Conservation (phyloP, 2,329 filamentous ascomycete genomes). For the Colletotrichum sp. region DNA sequence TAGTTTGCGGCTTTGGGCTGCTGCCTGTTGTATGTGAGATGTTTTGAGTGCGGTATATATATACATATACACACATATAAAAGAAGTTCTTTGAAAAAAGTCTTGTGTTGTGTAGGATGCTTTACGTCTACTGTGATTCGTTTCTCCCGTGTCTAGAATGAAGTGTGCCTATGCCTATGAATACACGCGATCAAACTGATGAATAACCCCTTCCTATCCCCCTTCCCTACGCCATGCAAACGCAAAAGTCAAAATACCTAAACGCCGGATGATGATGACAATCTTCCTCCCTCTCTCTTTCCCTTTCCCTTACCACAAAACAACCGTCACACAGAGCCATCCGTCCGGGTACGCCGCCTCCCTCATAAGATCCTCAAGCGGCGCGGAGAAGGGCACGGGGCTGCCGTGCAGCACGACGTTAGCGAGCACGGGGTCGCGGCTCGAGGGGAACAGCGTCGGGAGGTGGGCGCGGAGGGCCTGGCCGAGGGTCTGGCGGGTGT, state of each 20-base stretch:
- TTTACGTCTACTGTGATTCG: not conserved
- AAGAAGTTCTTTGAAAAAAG: not conserved
- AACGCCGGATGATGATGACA: not conserved
- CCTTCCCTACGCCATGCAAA: not conserved
- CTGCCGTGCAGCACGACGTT: conserved; percentile 87
- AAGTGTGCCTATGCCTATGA: not conserved
- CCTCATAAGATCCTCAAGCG: conserved; percentile 81
- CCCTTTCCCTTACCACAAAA: conserved; percentile 59
- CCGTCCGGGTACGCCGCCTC: conserved; percentile 90
- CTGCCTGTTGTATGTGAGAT: not conserved
- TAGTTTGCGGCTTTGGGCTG: not conserved
- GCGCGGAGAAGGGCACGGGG: conserved; percentile 78
- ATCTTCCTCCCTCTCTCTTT: not conserved
- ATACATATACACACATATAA: not conserved
- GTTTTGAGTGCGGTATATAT: not conserved
- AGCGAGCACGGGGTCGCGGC: conserved; percentile 82
- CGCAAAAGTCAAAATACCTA: not conserved
- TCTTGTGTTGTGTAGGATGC: not conserved
- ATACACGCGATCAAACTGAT: not conserved
- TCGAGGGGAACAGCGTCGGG: conserved; percentile 85
- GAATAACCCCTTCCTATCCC: not conserved
- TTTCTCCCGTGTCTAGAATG: not conserved
- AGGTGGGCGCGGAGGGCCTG: conserved; percentile 76
- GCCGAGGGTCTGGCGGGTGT: conserved; percentile 65
- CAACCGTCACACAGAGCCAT: conserved; percentile 83